Conservation (phyloP, 371 early-diverging fungal species). For the Mortierella sp. region DNA sequence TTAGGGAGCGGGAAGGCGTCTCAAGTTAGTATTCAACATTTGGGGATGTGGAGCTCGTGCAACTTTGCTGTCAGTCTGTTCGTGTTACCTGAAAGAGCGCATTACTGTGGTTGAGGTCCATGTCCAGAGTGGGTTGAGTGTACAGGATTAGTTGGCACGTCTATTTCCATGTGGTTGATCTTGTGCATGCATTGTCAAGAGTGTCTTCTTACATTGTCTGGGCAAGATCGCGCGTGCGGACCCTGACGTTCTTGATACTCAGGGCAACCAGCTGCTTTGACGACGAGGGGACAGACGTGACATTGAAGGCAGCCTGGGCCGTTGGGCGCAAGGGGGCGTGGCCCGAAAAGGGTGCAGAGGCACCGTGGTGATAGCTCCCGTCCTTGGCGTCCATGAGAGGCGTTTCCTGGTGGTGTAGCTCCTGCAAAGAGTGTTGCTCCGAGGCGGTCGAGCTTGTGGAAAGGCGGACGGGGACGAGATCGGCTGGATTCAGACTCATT, state of each 20-base stretch:
- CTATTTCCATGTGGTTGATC: neutral
- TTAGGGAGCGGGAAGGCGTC: too few relatives aligned
- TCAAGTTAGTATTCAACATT: too few relatives aligned
- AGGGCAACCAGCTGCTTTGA: slow-evolving; percentile 48
- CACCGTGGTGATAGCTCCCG: neutral
- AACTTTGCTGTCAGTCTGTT: too few relatives aligned
- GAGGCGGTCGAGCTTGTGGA: too few relatives aligned
- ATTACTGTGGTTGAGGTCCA: slow-evolving; percentile 18
- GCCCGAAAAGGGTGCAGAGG: neutral
- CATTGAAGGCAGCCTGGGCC: slow-evolving; percentile 46
- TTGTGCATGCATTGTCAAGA: neutral
- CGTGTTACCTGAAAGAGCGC: slow-evolving; percentile 40
- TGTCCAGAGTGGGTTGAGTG: neutral
- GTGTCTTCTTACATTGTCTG: slow-evolving; percentile 36
- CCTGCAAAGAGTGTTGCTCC: too few relatives aligned
- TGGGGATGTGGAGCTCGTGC: too few relatives aligned
- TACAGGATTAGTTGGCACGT: too few relatives aligned
- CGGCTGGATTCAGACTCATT: neutral
- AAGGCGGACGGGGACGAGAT: too few relatives aligned
- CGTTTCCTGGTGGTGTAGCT: neutral
- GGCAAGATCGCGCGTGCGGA: slow-evolving; percentile 41
- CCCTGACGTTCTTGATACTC: slow-evolving; percentile 34
- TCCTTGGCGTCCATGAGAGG: slow-evolving; percentile 22
- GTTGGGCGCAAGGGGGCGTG: slow-evolving; percentile 18
- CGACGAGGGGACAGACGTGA: slow-evolving; percentile 34